phyloP scores from a whole-genome alignment of 345 rosid species.

The Bruguiera gymnorhiza region DNA sequence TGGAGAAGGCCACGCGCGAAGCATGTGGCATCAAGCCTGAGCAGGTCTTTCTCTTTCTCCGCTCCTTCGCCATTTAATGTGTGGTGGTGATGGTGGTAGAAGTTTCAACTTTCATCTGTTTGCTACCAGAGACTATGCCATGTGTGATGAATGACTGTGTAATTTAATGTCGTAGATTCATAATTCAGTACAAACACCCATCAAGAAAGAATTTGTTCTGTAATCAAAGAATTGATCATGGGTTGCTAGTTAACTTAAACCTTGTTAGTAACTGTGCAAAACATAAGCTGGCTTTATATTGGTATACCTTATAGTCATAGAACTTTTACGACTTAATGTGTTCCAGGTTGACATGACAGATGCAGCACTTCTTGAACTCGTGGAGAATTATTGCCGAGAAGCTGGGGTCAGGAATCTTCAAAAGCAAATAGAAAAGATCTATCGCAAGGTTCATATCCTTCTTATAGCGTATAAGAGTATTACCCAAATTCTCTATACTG shows the following conservation, averaged over 20 bases:
- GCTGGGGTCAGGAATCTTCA: constrained; percentile 99
- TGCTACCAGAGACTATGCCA: background rate
- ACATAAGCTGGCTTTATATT: background rate
- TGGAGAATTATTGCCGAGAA: constrained; percentile 97
- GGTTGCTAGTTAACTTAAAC: constrained; percentile 1
- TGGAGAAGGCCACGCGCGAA: constrained; percentile 82
- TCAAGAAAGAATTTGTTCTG: background rate
- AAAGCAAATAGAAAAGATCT: constrained; percentile 98
- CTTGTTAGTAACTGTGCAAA: background rate
- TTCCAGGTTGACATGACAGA: constrained; percentile 88
- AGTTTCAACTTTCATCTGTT: too few relatives aligned
- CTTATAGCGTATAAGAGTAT: background rate
- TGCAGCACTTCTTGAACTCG: constrained; percentile 78
- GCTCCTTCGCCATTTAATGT: background rate
- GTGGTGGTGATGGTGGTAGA: too few relatives aligned
- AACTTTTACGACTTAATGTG: background rate
- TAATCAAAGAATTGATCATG: background rate
- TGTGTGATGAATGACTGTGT: background rate
- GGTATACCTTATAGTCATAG: constrained; percentile 1
- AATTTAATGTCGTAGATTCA: background rate
- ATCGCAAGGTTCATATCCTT: constrained; percentile 69
- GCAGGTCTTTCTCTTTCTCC: constrained; percentile 49
- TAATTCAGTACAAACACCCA: too few relatives aligned
- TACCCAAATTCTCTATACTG: too few relatives aligned
- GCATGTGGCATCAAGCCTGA: constrained; percentile 92